These are phyloP conservation scores for Coemansia sp. DNA, from an alignment of 192 early-diverging fungal genomes.

Conservation along the genomic window DNA sequence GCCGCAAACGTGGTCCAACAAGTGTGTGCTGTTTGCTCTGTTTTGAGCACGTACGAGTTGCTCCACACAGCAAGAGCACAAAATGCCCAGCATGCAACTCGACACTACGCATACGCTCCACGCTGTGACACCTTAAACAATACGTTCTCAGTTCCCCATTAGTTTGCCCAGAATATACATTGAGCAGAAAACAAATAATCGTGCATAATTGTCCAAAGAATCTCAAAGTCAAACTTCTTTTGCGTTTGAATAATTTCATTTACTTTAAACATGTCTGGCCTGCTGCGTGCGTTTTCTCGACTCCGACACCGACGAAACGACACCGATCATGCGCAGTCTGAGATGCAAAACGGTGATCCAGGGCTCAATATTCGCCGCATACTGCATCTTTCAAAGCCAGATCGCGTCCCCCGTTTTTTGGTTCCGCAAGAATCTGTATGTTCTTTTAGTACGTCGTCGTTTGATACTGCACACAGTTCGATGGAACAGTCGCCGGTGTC, in stretches of 20 bases:
- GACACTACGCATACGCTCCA: not conserved
- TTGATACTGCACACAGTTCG: not conserved
- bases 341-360: conserved; percentile 24
- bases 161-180: too few relatives aligned
- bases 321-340: not conserved
- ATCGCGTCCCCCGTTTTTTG: not conserved
- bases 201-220: too few relatives aligned
- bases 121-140: too few relatives aligned
- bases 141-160: too few relatives aligned
- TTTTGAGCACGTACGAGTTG: conserved; percentile 29
- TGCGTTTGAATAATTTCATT: not conserved
- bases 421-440: not conserved
- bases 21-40: conserved; percentile 30
- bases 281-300: conserved; percentile 16
- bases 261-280: conserved; percentile 1
- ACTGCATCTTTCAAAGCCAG: not conserved
- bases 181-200: too few relatives aligned
- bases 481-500: not conserved
- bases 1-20: not conserved
- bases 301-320: not conserved
- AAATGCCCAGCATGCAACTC: not conserved
- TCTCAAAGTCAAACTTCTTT: not conserved
- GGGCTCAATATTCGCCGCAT: not conserved
- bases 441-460: conserved; percentile 1
- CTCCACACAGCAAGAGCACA: too few relatives aligned